Percentiles rank a stretch among this genome's conserved stretches.
phyloP scores from a whole-genome alignment of 345 rosid species.

The Pistacia atlantica region DNA sequence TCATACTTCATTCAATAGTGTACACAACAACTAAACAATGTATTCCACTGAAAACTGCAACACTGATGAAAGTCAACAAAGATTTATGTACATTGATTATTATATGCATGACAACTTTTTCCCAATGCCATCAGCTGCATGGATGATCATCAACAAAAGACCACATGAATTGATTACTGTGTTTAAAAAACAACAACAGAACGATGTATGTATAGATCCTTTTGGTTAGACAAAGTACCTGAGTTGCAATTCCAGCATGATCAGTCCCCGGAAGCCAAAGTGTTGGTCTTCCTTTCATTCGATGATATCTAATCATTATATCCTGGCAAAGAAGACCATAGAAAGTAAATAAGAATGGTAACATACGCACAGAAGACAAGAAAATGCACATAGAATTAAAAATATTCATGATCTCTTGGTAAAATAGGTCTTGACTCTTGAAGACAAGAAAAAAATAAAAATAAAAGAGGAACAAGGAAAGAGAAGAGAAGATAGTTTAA shows the following conservation, averaged over 20 bases:
- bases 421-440: background rate
- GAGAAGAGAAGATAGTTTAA: background rate
- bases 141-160: background rate
- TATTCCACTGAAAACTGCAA: constrained; percentile 3
- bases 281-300: constrained; percentile 96
- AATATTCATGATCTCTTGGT: background rate
- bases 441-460: background rate
- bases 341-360: constrained; percentile 15
- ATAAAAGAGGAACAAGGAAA: background rate
- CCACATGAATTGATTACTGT: background rate
- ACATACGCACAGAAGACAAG: background rate
- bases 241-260: constrained; percentile 99
- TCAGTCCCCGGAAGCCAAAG: constrained; percentile 99
- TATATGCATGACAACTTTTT: too few species aligned
- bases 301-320: constrained; percentile 84
- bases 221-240: constrained; percentile 51
- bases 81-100: background rate
- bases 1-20: constrained; percentile 5
- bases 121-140: background rate
- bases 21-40: background rate
- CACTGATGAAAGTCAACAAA: background rate
- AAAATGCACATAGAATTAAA: background rate
- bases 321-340: constrained; percentile 47
- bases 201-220: constrained; percentile 17
- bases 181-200: background rate